A percentile compares a stretch with the other conserved stretches of the same genome.
Conservation (phyloP, 2,329 filamentous ascomycete genomes). For the Alternaria metachromatica region DNA sequence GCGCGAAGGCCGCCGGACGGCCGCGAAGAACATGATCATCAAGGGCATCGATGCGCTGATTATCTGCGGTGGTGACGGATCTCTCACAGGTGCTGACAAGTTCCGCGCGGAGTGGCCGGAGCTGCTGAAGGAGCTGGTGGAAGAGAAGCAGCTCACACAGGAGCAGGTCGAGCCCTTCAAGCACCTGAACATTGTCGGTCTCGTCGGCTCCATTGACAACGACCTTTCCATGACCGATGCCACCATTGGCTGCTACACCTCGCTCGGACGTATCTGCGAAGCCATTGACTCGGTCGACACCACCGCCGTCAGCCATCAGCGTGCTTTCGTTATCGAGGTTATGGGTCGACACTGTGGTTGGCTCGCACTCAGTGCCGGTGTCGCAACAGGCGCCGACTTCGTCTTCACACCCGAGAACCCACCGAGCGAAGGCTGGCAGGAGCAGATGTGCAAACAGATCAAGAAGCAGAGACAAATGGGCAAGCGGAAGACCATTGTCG, state of each 20-base stretch:
- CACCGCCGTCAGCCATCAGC: conserved; percentile 90
- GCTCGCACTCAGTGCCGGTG: conserved; percentile 94
- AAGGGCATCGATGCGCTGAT: conserved; percentile 94
- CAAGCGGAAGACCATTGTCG: conserved; percentile 97
- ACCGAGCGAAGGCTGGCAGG: conserved; percentile 83
- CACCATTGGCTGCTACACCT: conserved; percentile 96
- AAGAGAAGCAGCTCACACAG: conserved; percentile 71
- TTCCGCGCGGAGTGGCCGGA: conserved; percentile 93
- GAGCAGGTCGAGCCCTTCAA: conserved; percentile 78
- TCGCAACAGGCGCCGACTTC: conserved; percentile 94
- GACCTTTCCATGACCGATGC: conserved; percentile 97
- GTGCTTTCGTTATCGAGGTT: conserved; percentile 93
- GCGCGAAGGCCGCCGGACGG: conserved; percentile 79
- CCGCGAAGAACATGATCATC: conserved; percentile 92
- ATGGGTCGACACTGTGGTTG: conserved; percentile 99
- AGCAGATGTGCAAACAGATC: conserved; percentile 37
- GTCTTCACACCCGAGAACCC: conserved; percentile 97
- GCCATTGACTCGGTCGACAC: conserved; percentile 97
- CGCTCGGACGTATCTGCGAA: conserved; percentile 89
- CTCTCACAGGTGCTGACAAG: conserved; percentile 88
- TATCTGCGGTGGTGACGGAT: conserved; percentile 94
- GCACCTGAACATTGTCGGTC: conserved; percentile 92
- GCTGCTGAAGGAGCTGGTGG: conserved; percentile 82
- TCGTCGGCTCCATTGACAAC: conserved; percentile 98
- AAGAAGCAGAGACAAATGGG: conserved; percentile 80